Evolutionary conservation across 1,139 yeast species (phyloP), one percentile per base, ranked within the genome.

Genomic region (Scheffersomyces parashehatae): DNA sequence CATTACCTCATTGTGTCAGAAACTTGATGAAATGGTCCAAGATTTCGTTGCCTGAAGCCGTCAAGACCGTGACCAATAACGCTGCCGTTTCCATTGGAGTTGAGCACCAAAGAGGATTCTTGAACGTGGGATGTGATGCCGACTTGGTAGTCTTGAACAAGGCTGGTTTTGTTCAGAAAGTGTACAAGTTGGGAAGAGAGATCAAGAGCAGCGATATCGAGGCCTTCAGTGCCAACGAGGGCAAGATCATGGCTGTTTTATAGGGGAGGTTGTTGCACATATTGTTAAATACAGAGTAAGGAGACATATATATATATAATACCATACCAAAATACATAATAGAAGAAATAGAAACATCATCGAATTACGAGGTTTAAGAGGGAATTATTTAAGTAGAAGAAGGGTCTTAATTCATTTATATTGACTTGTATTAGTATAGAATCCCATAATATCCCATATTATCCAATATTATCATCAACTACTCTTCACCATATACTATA

Each of bases 41-140:
- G 20, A 64, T 79, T 30, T 54, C 79, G 1, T 66, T 82, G 44
- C 78, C 81, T 8, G 70, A 77, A 53, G 86, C 85, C 6, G 69
- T 82, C 15, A 71, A 76, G 51, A 73, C 83, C 3, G 83, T 75
- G 42, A 82, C 86, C 34, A 77, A 78, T 49, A 76, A 77, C 52
- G 81, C 87, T 12, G 82, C 86, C 2, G 60, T 55, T 32, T 72
- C 82, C 7, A 60, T 81, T 37, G 76, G 79, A 11, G 54, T 77
- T 5, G 59, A 70, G 36, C 60, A 67, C 37, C 57, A 64, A 40
- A 78, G 79, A 56, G 86, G 87, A 1, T 79, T 71, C 58, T 70
- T 81, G 52, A 65, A 67, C 40, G 65, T 62, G 3, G 84, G 84
- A 2, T 77, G 83, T 54, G 83, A 79, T 55, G 85, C 86, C 10